phyloP scores from a whole-genome alignment of 768 basidiomycete species.

The Macrolepiota albuminosa region DNA sequence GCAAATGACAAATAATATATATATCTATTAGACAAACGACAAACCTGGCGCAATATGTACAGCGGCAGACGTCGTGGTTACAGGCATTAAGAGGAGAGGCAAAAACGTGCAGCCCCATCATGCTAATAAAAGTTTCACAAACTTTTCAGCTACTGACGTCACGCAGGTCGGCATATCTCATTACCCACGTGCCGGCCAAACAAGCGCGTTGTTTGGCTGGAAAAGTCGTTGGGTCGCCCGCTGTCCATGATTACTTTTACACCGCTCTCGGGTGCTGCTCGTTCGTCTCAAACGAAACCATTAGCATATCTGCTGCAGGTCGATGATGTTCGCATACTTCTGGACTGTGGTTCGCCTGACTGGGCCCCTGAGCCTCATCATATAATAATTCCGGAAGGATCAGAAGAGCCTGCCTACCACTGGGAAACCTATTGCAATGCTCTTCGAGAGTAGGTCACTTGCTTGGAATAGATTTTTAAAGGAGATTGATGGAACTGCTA shows the following conservation, averaged over 20 bases:
- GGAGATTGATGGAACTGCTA: constrained; percentile 23
- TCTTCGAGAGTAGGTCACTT: constrained; percentile 58
- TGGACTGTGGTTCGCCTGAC: constrained; percentile 93
- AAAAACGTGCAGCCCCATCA: neutral
- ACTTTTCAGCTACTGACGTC: constrained; percentile 19
- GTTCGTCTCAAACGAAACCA: constrained; percentile 56
- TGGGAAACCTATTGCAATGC: constrained; percentile 67
- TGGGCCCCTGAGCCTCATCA: constrained; percentile 62
- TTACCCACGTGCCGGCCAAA: constrained; percentile 11
- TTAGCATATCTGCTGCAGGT: constrained; percentile 87
- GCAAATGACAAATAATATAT: neutral
- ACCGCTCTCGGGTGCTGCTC: constrained; percentile 82
- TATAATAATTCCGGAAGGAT: constrained; percentile 24
- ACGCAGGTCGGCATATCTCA: constrained; percentile 11
- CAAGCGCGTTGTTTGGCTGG: constrained; percentile 6
- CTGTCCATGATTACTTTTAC: constrained; percentile 87
- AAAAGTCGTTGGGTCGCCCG: neutral
- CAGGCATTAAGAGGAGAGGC: neutral
- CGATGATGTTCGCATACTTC: constrained; percentile 88
- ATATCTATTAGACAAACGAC: neutral
- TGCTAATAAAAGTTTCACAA: neutral
- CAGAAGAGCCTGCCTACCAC: constrained; percentile 28
- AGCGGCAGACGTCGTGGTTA: neutral
- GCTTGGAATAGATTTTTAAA: neutral
- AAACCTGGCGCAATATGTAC: neutral